Base-by-base conservation (phyloP, 805 yeast genomes). In the Yamadazyma kitorensis region DNA sequence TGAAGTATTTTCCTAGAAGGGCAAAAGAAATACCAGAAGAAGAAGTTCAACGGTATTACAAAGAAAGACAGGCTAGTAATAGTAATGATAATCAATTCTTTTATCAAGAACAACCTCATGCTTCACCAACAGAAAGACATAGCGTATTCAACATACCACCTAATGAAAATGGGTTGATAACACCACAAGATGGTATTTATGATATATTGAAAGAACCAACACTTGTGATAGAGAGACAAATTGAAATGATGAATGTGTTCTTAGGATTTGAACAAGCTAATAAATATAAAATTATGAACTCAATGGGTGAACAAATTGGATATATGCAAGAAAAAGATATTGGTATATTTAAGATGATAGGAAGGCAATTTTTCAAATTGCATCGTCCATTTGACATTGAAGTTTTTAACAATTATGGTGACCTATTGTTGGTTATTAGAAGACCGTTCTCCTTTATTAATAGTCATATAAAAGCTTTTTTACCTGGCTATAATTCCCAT, bases 181-280 rank as follows among this genome's bases (percentile, higher is more conserved):
- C 74, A 3, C 64, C 64, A 4, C 56, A 69, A 8, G 87, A 83
- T 51, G 80, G 83, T 0, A 70, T 83, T 15, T 72, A 77, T 18
- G 65, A 70, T 27, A 63, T 89, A 5, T 60, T 91, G 25, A 72
- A 72, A 26, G 86, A 86, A 48, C 97, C 97, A 1, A 83, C 91
- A 4, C 57, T 91, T 14, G 87, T 91, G 1, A 77, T 93, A 29
- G 96, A 91, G 52, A 72, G 98, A 37, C 84, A 86, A 52, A 68
- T 93, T 16, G 98, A 93, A 61, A 72, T 82, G 65, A 81, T 87
- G 87, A 89, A 87, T 52, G 68, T 93, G 12, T 72, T 88, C 34
- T 52, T 89, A 9, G 97, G 97, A 1, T 86, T 85, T 49, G 98
- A 91, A 55, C 98, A 93, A 61, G 86, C 93, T 2, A 91, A 89